Conservation (phyloP, 179 eudicot species). For the Gypsophila paniculata region DNA sequence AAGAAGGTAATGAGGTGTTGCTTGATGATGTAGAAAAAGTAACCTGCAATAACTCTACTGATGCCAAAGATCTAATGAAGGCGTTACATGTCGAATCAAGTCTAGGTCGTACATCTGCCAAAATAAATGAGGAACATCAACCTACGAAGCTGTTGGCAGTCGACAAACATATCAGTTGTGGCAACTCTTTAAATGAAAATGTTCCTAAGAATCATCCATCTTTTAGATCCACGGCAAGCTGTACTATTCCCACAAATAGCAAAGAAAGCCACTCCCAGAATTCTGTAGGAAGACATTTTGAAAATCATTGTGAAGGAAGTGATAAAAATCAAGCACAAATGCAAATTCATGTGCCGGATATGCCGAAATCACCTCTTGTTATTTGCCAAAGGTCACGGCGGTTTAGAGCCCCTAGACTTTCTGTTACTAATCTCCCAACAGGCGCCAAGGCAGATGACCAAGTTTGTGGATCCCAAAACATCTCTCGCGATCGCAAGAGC, state of each 20-base stretch:
- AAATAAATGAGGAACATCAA: conserved; percentile 25
- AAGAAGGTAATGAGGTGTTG: conserved; percentile 19
- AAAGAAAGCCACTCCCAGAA: conserved; percentile 22
- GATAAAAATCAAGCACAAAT: conserved; percentile 30
- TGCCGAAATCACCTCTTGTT: conserved; percentile 30
- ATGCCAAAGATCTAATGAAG: conserved; percentile 17
- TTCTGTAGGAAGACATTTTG: conserved; percentile 15
- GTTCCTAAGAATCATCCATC: conserved; percentile 11
- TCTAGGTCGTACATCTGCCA: conserved; percentile 17
- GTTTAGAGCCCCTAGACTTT: conserved; percentile 36
- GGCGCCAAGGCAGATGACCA: conserved; percentile 24
- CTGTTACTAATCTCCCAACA: conserved; percentile 22
- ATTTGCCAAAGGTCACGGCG: conserved; percentile 31
- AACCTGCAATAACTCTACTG: conserved; percentile 15
- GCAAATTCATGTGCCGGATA: conserved; percentile 27
- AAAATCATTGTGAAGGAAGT: conserved; percentile 22
- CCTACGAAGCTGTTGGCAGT: conserved; percentile 21
- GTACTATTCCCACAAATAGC: conserved; percentile 20
- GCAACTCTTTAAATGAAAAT: conserved; percentile 14
- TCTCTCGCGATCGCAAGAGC: conserved; percentile 19
- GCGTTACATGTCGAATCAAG: conserved; percentile 9
- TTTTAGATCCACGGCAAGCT: conserved; percentile 15
- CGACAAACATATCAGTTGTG: conserved; percentile 22
- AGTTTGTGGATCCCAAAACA: conserved; percentile 22
- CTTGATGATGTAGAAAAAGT: conserved; percentile 19